Conservation (phyloP, 1,284 basidiomycete species). For the Austropuccinia psidii region DNA sequence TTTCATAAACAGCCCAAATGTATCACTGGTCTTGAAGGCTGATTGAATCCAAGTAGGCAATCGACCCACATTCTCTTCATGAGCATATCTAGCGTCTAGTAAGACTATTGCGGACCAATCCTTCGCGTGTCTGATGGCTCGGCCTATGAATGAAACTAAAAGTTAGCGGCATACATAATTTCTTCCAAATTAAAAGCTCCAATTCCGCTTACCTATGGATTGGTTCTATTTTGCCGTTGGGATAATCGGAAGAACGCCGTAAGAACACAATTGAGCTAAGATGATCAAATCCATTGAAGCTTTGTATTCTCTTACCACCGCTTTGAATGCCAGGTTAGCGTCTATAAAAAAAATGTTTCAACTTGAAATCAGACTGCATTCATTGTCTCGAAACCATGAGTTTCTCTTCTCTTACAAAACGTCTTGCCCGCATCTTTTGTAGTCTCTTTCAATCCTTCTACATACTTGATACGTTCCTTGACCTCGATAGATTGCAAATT, state of each 20-base stretch:
- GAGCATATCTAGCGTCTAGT: conserved; percentile 70
- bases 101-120: conserved; percentile 74
- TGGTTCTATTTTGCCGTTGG: background rate
- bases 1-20: conserved; percentile 67
- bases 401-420: conserved; percentile 68
- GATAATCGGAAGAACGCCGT: background rate
- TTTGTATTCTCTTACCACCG: conserved; percentile 56
- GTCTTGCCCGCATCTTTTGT: conserved; percentile 68
- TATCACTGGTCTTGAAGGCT: conserved; percentile 57
- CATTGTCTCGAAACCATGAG: background rate
- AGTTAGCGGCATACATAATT: background rate
- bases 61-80: conserved; percentile 61
- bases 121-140: conserved; percentile 74
- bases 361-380: background rate
- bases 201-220: conserved; percentile 4
- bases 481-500: conserved; percentile 84
- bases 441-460: conserved; percentile 51
- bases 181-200: background rate
- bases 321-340: conserved; percentile 82
- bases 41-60: conserved; percentile 79
- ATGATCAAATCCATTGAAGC: background rate
- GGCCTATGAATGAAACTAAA: conserved; percentile 54
- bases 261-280: background rate
- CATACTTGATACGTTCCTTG: conserved; percentile 81
- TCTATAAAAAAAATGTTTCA: too few relatives aligned